Evolutionary conservation across 2,329 filamentous ascomycete genomes (phyloP).

Genomic region (Tolypocladium amazonense): DNA sequence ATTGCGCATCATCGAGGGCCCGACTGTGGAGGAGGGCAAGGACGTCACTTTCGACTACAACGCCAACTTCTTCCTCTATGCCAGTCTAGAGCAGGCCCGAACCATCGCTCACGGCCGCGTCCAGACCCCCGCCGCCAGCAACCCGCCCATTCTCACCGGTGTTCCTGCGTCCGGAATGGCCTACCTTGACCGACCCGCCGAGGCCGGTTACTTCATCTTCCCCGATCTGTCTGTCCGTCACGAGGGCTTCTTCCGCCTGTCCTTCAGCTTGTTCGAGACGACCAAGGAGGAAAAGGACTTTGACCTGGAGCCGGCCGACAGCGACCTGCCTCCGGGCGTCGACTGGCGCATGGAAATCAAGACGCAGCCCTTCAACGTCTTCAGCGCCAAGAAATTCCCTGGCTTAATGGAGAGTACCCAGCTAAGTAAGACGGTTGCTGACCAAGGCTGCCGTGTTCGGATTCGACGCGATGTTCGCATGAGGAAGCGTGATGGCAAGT

Average conservation of each 20-base stretch:
- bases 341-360: constrained; percentile 86
- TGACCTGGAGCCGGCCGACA: constrained; percentile 40
- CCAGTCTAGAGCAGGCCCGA: constrained; percentile 79
- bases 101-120: constrained; percentile 73
- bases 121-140: constrained; percentile 53
- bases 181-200: constrained; percentile 76
- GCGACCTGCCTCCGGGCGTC: constrained; percentile 45
- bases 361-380: constrained; percentile 78
- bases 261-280: constrained; percentile 89
- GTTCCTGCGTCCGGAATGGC: constrained; percentile 94
- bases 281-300: constrained; percentile 76
- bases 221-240: constrained; percentile 93
- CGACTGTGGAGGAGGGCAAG: constrained; percentile 45
- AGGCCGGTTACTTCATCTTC: constrained; percentile 91
- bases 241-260: constrained; percentile 84
- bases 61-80: constrained; percentile 95
- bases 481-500: constrained; percentile 70
- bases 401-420: constrained; percentile 82
- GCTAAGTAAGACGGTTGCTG: constrained; percentile 81
- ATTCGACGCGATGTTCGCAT: constrained; percentile 91
- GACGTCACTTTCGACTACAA: constrained; percentile 87
- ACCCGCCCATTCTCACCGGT: constrained; percentile 79
- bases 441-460: constrained; percentile 92
- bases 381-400: constrained; percentile 96
- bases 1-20: constrained; percentile 71